Percentiles rank a stretch among this genome's conserved stretches.
phyloP scores from a whole-genome alignment of 2,329 filamentous ascomycete genomes.

The Atkinsonella texensis region DNA sequence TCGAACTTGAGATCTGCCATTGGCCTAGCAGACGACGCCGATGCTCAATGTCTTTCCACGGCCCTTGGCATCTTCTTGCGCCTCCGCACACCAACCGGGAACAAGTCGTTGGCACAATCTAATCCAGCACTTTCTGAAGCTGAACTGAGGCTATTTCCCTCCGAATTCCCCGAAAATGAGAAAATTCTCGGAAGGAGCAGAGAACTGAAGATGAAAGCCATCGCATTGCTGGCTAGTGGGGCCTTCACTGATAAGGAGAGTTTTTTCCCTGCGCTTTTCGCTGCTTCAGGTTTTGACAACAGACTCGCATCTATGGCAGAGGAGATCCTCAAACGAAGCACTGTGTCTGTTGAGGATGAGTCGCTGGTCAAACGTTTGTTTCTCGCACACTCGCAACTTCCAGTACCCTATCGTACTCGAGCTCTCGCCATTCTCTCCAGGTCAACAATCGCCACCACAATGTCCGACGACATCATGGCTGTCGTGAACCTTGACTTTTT shows the following conservation, averaged over 20 bases:
- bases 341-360: slow-evolving; percentile 60
- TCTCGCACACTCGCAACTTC: slow-evolving; percentile 58
- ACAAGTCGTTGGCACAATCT: slow-evolving; percentile 16
- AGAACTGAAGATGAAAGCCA: slow-evolving; percentile 43
- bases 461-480: slow-evolving; percentile 53
- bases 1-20: slow-evolving; percentile 51
- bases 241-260: slow-evolving; percentile 76
- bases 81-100: slow-evolving; percentile 19
- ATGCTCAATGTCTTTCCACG: slow-evolving; percentile 60
- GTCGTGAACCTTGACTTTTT: slow-evolving; percentile 57
- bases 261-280: slow-evolving; percentile 72
- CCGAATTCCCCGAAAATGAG: slow-evolving; percentile 47
- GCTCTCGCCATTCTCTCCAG: slow-evolving; percentile 66
- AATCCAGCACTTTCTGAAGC: slow-evolving; percentile 21
- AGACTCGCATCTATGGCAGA: slow-evolving; percentile 76
- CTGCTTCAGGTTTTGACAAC: slow-evolving; percentile 71
- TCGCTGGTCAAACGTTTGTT: slow-evolving; percentile 55
- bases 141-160: slow-evolving; percentile 19
- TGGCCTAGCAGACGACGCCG: slow-evolving; percentile 51
- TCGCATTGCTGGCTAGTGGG: slow-evolving; percentile 68
- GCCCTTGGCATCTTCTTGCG: slow-evolving; percentile 67
- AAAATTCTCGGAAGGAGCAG: slow-evolving; percentile 30
- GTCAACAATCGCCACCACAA: slow-evolving; percentile 60
- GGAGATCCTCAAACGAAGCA: slow-evolving; percentile 72
- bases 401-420: slow-evolving; percentile 63